Evolutionary conservation across 495 filamentous ascomycete species (phyloP).

Genomic region (Penicillium nucicola): DNA sequence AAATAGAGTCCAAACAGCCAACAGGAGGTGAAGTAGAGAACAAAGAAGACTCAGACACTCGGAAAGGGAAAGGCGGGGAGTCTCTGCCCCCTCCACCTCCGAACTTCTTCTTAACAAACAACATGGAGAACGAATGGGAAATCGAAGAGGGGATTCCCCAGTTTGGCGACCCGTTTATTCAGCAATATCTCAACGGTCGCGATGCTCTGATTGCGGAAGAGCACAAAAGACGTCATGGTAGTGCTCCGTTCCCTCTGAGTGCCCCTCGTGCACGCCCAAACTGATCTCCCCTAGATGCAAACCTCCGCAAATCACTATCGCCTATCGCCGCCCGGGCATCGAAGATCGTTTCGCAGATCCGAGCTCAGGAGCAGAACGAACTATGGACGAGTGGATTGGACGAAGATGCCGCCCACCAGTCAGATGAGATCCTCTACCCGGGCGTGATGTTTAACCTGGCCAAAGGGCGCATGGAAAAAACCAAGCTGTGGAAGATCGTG

Average conservation of each 20-base stretch:
- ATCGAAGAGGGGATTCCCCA: constrained; percentile 50
- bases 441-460: constrained; percentile 88
- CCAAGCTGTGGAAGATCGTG: constrained; percentile 82
- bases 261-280: constrained; percentile 6
- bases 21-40: too few species aligned
- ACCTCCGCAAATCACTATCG: constrained; percentile 60
- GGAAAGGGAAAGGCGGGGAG: constrained; percentile 7
- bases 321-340: constrained; percentile 72
- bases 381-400: constrained; percentile 72
- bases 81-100: constrained; percentile 1
- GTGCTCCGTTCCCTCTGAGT: not conserved
- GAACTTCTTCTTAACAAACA: not conserved
- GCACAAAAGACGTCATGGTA: constrained; percentile 77
- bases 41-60: not conserved
- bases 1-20: too few species aligned
- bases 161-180: constrained; percentile 68
- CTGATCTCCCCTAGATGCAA: constrained; percentile 25
- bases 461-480: constrained; percentile 74
- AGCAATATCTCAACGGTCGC: constrained; percentile 74
- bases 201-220: constrained; percentile 76
- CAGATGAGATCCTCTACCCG: constrained; percentile 60
- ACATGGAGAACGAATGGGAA: constrained; percentile 41
- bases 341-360: constrained; percentile 73
- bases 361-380: constrained; percentile 66
- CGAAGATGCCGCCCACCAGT: constrained; percentile 53